phyloP scores from a whole-genome alignment of 176 grass and related monocot species.

The Elymus sibiricus region DNA sequence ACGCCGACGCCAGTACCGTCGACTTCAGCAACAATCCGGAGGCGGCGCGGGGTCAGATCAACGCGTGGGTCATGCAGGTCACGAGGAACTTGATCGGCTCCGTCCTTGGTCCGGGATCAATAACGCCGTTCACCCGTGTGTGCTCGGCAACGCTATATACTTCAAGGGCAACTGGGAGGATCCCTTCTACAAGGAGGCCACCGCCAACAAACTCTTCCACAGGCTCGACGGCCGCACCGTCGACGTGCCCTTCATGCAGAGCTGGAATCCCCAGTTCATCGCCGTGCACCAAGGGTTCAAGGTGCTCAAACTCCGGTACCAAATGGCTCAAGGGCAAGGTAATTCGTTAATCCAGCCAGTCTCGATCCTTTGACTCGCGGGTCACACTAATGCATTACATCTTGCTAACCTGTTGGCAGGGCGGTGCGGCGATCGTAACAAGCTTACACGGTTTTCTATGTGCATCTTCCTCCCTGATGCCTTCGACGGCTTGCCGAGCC shows the following conservation, averaged over 20 bases:
- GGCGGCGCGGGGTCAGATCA: not conserved
- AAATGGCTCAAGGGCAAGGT: too few relatives aligned
- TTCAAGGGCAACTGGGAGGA: conserved; percentile 35
- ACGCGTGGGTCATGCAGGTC: not conserved
- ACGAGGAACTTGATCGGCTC: not conserved
- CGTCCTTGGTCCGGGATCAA: not conserved
- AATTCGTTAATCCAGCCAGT: too few relatives aligned
- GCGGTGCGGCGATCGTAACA: too few relatives aligned
- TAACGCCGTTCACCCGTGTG: not conserved
- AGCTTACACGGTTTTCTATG: conserved; percentile 32
- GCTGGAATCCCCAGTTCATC: not conserved
- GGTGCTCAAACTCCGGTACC: conserved; percentile 22
- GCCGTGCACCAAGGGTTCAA: conserved; percentile 30
- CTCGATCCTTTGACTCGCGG: too few relatives aligned
- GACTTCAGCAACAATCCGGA: conserved; percentile 17
- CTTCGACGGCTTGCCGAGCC: conserved; percentile 2
- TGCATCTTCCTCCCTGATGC: conserved; percentile 36
- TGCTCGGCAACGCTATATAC: conserved; percentile 39
- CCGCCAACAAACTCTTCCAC: conserved; percentile 5
- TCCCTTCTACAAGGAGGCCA: not conserved
- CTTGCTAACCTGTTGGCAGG: too few relatives aligned
- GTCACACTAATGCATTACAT: too few relatives aligned
- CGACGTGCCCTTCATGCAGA: conserved; percentile 34
- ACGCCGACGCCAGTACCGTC: not conserved
- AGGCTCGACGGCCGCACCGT: not conserved